Evolutionary conservation across 2,329 filamentous ascomycete genomes (phyloP), one percentile per base, ranked within the genome.

Genomic region (Pestalotiopsis fici): DNA sequence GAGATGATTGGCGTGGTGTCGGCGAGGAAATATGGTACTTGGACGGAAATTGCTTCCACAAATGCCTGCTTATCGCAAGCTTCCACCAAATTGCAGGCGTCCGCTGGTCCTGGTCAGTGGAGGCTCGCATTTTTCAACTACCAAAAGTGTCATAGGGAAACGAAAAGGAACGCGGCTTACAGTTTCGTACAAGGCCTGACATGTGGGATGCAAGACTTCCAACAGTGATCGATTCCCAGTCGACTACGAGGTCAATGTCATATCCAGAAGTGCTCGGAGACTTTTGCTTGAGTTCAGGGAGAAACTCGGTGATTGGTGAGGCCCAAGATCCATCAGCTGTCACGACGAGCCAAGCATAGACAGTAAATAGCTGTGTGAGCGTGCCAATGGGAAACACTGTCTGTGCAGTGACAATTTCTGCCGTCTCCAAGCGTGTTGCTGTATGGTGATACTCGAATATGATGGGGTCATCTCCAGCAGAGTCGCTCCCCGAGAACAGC

Each of bases 281-380:
- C 21, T 11, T 27, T 18, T 60, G 27, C 25, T 39, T 1, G 43
- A 63, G 35, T n/a, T 63, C 75, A 0, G 76, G 77, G 1, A 79
- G 28, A 50, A 71, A 78, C 0, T 71, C 54, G 0, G 77, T 78
- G 9, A 79, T 75, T 0, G 76, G 69, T 0, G 66, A 68, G 23
- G 74, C 69, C 77, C 76, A 79, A 0, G 70, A 61, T 2, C 74
- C 73, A 0, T 69, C 69, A 18, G 77, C 76, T 37, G 74, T 70
- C 21, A 74, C 67, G 3, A 71, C 72, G 0, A 79, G 70, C 78
- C 78, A 79, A 0, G 75, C 59, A 25, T 79, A 79, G 1, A 77
- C 74, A 0, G 76, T 79, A 54, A 79, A 76, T 0, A 79, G 60
- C 71, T 77, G 76, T 1, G 74, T 78, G 13, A 79, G 54, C 7